Percentiles rank a stretch among this genome's conserved stretches.
phyloP scores from a whole-genome alignment of 2,329 filamentous ascomycete genomes.

The Diaporthe sp. region DNA sequence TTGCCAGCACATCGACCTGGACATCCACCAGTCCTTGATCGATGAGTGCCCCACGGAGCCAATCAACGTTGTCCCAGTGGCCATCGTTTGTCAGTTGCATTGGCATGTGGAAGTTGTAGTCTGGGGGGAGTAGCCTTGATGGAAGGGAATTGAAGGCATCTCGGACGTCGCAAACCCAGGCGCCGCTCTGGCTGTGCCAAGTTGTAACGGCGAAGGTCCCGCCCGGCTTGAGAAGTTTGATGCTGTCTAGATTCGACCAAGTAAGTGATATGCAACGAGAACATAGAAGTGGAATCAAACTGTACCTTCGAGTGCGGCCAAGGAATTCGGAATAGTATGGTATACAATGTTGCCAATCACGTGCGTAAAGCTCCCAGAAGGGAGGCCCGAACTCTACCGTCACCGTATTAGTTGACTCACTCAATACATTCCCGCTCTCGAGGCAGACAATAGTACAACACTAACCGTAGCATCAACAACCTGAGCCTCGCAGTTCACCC shows the following conservation, averaged over 20 bases:
- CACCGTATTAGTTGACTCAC: slow-evolving; percentile 12
- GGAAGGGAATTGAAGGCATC: slow-evolving; percentile 55
- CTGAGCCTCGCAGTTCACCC: slow-evolving; percentile 59
- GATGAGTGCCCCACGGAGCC: slow-evolving; percentile 52
- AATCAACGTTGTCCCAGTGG: slow-evolving; percentile 55
- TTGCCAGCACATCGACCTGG: slow-evolving; percentile 48
- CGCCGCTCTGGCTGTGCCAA: slow-evolving; percentile 48
- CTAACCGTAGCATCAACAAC: slow-evolving; percentile 61
- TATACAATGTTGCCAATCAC: slow-evolving; percentile 45
- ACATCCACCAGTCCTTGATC: slow-evolving; percentile 55
- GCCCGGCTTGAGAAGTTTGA: slow-evolving; percentile 54
- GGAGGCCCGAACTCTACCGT: slow-evolving; percentile 43
- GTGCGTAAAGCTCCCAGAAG: slow-evolving; percentile 43
- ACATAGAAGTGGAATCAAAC: background rate
- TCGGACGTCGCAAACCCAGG: slow-evolving; percentile 54
- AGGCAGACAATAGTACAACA: background rate
- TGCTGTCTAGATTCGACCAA: slow-evolving; percentile 45
- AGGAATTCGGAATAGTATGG: slow-evolving; percentile 46
- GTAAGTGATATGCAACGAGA: background rate
- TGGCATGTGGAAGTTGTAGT: slow-evolving; percentile 43
- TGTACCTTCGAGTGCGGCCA: slow-evolving; percentile 45
- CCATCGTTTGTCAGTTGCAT: slow-evolving; percentile 56
- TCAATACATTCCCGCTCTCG: background rate
- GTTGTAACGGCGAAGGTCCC: slow-evolving; percentile 55
- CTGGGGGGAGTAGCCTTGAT: slow-evolving; percentile 53